These are phyloP conservation scores for Basipetospora chlamydospora DNA, from an alignment of 2,329 filamentous ascomycete species.

Conservation along the genomic window DNA sequence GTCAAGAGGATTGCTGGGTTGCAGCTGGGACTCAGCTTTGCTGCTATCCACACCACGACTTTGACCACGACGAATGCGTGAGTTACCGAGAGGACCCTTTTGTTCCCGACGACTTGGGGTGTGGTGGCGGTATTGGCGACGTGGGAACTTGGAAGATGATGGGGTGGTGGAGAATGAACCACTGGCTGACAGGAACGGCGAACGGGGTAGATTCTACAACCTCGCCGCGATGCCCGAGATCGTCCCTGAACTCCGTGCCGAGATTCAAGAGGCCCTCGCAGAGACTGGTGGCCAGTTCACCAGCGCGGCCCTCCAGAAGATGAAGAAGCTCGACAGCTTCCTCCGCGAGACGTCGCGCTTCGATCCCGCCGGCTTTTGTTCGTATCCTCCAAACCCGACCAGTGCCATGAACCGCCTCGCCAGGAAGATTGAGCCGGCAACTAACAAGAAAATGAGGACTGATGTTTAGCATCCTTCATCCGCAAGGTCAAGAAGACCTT, in stretches of 20 bases:
- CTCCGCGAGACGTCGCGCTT: constrained; percentile 22
- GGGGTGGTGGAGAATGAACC: no score
- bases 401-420: background rate
- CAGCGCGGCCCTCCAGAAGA: constrained; percentile 20
- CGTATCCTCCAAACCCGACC: constrained; percentile 8
- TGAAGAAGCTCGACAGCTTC: constrained; percentile 26
- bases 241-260: constrained; percentile 33
- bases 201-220: constrained; percentile 28
- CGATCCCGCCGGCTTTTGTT: constrained; percentile 17
- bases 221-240: constrained; percentile 34
- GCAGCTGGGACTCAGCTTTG: constrained; percentile 29
- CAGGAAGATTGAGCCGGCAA: no score
- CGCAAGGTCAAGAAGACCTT: constrained; percentile 36
- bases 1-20: constrained; percentile 21
- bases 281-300: constrained; percentile 19
- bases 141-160: background rate
- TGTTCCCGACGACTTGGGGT: background rate
- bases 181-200: background rate
- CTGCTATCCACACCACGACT: constrained; percentile 37
- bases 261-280: constrained; percentile 25
- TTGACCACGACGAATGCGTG: constrained; percentile 28
- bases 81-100: constrained; percentile 7
- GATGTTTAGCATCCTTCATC: constrained; percentile 31
- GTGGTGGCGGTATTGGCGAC: background rate
- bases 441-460: no score